A percentile compares a stretch with the other conserved stretches of the same genome.
These are phyloP conservation scores for Puccinia sorghi DNA, from an alignment of 1,284 basidiomycete genomes.

Conservation along the genomic window DNA sequence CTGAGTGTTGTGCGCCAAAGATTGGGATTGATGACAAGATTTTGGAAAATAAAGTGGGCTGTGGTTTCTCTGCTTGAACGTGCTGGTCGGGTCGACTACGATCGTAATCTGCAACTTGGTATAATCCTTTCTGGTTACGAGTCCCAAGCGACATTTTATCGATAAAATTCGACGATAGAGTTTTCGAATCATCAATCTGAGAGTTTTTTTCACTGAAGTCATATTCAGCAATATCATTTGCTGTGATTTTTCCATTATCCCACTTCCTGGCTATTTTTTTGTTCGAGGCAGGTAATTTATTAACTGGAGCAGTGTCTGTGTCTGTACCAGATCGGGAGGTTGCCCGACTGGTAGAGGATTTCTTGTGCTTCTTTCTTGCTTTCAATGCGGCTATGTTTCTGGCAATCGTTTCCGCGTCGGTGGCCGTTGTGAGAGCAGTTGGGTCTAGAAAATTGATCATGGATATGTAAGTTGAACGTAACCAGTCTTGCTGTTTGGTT, in stretches of 20 bases:
- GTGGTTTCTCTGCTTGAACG: constrained; percentile 45
- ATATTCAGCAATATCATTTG: constrained; percentile 81
- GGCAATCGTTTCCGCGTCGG: constrained; percentile 34
- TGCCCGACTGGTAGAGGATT: constrained; percentile 20
- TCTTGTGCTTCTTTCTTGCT: constrained; percentile 17
- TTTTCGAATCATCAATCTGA: constrained; percentile 59
- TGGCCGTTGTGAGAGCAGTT: constrained; percentile 31
- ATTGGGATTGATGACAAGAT: constrained; percentile 56
- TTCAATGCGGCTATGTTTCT: constrained; percentile 45
- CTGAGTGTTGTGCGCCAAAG: constrained; percentile 61
- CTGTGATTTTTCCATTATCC: constrained; percentile 73
- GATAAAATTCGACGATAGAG: constrained; percentile 68
- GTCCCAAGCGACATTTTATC: constrained; percentile 78
- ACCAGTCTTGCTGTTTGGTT: too few species aligned
- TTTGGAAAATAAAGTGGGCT: constrained; percentile 44
- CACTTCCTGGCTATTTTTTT: constrained; percentile 85
- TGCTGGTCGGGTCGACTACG: constrained; percentile 56
- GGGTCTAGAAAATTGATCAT: constrained; percentile 11
- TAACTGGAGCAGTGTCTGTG: constrained; percentile 19
- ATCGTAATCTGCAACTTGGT: constrained; percentile 91
- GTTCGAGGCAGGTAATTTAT: constrained; percentile 58
- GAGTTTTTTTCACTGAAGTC: constrained; percentile 67
- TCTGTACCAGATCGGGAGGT: constrained; percentile 43
- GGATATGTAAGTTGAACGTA: not conserved
- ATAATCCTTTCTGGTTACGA: constrained; percentile 77